Conservation (phyloP, 176 grass and related monocot species). For the Ensete glaucum region DNA sequence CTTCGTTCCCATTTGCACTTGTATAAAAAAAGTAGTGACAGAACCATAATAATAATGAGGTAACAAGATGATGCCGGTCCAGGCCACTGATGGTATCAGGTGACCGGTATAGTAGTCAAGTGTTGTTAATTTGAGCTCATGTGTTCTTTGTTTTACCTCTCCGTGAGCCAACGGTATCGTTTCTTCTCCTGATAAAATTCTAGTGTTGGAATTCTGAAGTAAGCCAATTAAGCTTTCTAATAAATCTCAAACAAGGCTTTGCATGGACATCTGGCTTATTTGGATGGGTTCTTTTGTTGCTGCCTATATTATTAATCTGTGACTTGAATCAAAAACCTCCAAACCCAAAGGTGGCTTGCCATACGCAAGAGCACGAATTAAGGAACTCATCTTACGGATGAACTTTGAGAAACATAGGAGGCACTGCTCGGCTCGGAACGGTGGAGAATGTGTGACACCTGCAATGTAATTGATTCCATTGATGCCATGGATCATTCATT, state of each 20-base stretch:
- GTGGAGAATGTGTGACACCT: no score
- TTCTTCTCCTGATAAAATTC: background rate
- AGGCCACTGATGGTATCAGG: constrained; percentile 29
- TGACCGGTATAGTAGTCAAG: constrained; percentile 24
- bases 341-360: no score
- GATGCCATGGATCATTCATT: no score
- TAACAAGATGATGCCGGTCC: constrained; percentile 34
- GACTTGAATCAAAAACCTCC: no score
- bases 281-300: no score
- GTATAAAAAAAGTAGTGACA: background rate
- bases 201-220: background rate
- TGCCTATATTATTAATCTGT: no score
- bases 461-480: no score
- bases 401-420: no score
- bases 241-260: background rate
- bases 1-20: background rate
- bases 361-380: no score
- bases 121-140: background rate
- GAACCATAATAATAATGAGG: background rate
- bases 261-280: background rate
- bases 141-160: background rate
- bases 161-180: background rate
- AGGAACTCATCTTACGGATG: no score
- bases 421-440: no score
- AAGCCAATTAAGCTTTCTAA: background rate